Evolutionary conservation across 306 rosid species (phyloP).

Genomic region (Casuarina cunninghamiana): DNA sequence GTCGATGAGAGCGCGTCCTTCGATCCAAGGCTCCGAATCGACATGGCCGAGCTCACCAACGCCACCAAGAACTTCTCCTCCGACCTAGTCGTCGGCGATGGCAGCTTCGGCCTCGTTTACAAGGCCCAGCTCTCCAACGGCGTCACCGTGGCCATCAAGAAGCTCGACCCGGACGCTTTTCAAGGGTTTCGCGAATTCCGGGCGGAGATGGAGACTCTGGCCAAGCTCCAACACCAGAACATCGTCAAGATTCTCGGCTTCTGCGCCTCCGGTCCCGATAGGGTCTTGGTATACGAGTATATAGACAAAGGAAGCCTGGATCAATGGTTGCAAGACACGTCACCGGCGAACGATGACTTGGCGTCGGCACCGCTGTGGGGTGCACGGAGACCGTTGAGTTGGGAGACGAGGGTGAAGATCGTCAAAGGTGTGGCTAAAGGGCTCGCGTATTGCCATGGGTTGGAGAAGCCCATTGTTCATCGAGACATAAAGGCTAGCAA

Average conservation of each 20-base stretch:
- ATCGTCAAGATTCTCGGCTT: slow-evolving; percentile 76
- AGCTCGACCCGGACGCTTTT: slow-evolving; percentile 81
- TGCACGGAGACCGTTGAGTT: slow-evolving; percentile 45
- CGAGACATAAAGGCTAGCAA: slow-evolving; percentile 85
- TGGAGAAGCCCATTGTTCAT: slow-evolving; percentile 72
- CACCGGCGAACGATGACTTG: slow-evolving; percentile 22
- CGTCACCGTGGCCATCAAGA: slow-evolving; percentile 72
- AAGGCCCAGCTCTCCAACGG: slow-evolving; percentile 72
- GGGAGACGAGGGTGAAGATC: slow-evolving; percentile 58
- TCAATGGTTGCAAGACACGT: slow-evolving; percentile 64
- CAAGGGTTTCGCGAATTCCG: slow-evolving; percentile 93
- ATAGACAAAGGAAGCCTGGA: slow-evolving; percentile 72
- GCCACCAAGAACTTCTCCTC: slow-evolving; percentile 77
- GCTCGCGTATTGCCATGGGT: slow-evolving; percentile 58
- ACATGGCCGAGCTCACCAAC: slow-evolving; percentile 58
- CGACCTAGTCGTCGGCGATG: slow-evolving; percentile 78
- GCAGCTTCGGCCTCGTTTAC: slow-evolving; percentile 91
- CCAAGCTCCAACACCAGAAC: slow-evolving; percentile 64
- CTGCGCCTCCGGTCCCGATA: slow-evolving; percentile 67
- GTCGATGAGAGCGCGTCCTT: slow-evolving; percentile 62
- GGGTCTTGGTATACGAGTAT: slow-evolving; percentile 79
- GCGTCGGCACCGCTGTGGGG: neutral
- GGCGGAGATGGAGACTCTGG: slow-evolving; percentile 91
- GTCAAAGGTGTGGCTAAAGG: slow-evolving; percentile 70
- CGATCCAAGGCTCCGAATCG: slow-evolving; percentile 62